A percentile compares a stretch with the other conserved stretches of the same genome.
Conservation (phyloP, 164 flowering plant genomes). For the Stephania cephalantha region DNA sequence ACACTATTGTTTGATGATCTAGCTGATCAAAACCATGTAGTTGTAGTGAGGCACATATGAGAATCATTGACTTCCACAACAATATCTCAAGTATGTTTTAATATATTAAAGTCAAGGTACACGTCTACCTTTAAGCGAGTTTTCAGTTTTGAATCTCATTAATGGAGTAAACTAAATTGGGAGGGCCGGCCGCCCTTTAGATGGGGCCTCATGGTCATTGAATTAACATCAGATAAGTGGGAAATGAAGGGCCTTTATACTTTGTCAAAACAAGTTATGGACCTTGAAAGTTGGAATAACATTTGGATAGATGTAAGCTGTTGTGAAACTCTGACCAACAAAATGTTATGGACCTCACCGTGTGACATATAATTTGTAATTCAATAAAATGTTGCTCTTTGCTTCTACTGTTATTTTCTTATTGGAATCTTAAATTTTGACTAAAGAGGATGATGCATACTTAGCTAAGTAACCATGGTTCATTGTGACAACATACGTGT, state of each 20-base stretch:
- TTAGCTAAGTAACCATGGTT: not conserved
- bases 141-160: too few species aligned
- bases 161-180: too few species aligned
- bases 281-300: too few species aligned
- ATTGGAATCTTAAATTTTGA: not conserved
- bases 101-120: too few species aligned
- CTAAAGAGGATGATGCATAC: not conserved
- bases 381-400: not conserved
- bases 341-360: not conserved
- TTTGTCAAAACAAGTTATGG: too few species aligned
- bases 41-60: not conserved
- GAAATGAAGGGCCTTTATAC: too few species aligned
- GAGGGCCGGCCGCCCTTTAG: too few species aligned
- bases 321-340: not conserved
- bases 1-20: not conserved
- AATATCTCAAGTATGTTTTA: too few species aligned
- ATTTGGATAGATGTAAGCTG: too few species aligned
- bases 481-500: not conserved
- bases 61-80: not conserved
- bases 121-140: too few species aligned
- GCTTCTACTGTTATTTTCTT: not conserved
- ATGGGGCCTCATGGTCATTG: too few species aligned
- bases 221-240: too few species aligned
- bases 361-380: not conserved
- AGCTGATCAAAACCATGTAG: not conserved